phyloP scores from a whole-genome alignment of 441 rosid genomes.

The Pelargonium cotyledonis region DNA sequence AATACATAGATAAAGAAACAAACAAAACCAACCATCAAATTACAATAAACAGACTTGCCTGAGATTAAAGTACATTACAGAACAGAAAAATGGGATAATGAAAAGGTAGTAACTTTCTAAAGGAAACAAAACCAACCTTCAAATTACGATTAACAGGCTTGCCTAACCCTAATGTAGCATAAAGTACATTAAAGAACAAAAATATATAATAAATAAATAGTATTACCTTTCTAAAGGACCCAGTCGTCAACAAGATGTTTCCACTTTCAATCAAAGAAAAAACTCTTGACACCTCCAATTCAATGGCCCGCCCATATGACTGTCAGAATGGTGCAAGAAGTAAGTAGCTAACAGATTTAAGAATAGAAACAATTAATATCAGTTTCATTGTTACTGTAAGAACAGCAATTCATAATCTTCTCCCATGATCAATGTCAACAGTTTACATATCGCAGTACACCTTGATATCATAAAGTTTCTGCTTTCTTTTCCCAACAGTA shows the following conservation, averaged over 20 bases:
- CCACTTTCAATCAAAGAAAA: slow-evolving; percentile 13
- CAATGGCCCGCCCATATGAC: slow-evolving; percentile 59
- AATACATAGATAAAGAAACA: background rate
- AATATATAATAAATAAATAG: background rate
- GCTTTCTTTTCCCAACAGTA: slow-evolving; percentile 1
- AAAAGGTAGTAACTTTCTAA: no score
- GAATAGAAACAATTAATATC: background rate
- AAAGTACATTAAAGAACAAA: background rate
- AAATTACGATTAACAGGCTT: no score
- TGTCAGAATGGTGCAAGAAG: slow-evolving; percentile 25
- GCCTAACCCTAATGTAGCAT: background rate
- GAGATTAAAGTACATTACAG: no score
- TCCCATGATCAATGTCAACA: background rate
- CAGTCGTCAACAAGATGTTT: slow-evolving; percentile 11
- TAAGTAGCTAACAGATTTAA: slow-evolving; percentile 9
- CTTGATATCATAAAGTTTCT: background rate
- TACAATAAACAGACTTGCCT: no score
- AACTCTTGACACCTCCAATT: slow-evolving; percentile 10
- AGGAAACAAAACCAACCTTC: no score
- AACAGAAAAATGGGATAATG: no score
- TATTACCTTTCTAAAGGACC: slow-evolving; percentile 9
- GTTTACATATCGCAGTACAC: background rate
- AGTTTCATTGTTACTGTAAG: background rate
- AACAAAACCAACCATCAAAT: no score
- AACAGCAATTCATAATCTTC: background rate